These are phyloP conservation scores for Phytopythium boreale DNA, from an alignment of 352 stramenopile species.

Conservation along the genomic window DNA sequence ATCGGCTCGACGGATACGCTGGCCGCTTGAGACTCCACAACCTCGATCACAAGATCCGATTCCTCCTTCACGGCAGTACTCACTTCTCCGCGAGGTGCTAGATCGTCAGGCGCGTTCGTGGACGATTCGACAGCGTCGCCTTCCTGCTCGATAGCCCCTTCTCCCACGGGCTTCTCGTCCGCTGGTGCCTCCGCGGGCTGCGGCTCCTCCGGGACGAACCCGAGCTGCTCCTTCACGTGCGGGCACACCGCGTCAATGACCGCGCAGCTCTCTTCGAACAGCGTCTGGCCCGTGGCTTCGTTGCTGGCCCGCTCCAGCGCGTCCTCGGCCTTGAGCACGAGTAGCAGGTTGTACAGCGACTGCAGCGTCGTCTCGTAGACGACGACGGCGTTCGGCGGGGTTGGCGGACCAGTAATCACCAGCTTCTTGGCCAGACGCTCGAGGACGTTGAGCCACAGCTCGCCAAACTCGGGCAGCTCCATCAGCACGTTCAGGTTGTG, in stretches of 20 bases:
- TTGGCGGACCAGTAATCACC: slow-evolving; percentile 23
- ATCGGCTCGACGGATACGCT: neutral
- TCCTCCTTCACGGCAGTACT: neutral
- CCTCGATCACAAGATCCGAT: neutral
- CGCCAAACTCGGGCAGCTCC: slow-evolving; percentile 57
- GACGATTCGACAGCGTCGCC: neutral
- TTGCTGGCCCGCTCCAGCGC: slow-evolving; percentile 57
- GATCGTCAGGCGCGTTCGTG: neutral
- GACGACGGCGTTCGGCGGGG: slow-evolving; percentile 43
- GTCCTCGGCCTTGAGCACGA: slow-evolving; percentile 79
- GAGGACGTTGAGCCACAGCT: slow-evolving; percentile 78
- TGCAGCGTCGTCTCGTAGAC: slow-evolving; percentile 87
- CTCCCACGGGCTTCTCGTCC: neutral
- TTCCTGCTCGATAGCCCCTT: neutral
- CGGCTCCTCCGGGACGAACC: slow-evolving; percentile 39
- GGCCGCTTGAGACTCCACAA: neutral
- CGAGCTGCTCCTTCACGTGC: slow-evolving; percentile 75
- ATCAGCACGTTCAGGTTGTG: slow-evolving; percentile 79
- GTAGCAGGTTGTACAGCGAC: slow-evolving; percentile 82
- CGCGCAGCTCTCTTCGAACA: slow-evolving; percentile 67
- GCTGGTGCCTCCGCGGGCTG: neutral
- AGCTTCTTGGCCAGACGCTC: slow-evolving; percentile 73
- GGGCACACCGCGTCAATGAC: slow-evolving; percentile 75
- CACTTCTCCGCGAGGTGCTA: neutral
- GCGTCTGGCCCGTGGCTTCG: slow-evolving; percentile 35